Percentiles rank a stretch among this genome's conserved stretches.
Evolutionary conservation across 768 basidiomycete species (phyloP).

Genomic region (Trametes meyenii): DNA sequence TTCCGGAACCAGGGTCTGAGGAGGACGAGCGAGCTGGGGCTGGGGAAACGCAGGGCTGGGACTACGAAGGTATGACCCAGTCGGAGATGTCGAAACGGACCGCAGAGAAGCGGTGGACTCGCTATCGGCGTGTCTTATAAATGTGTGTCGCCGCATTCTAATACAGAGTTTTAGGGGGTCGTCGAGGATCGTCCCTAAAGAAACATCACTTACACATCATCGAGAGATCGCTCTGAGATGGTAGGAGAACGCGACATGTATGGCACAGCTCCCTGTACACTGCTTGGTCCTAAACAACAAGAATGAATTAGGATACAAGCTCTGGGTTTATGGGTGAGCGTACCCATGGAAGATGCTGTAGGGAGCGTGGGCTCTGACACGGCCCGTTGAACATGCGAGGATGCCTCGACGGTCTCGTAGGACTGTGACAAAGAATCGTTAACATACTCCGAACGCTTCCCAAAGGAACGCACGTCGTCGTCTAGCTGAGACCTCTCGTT

Average conservation of each 20-base stretch:
- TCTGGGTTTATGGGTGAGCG: background rate
- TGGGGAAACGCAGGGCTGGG: background rate
- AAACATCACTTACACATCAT: slow-evolving; percentile 8
- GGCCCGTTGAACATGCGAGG: slow-evolving; percentile 16
- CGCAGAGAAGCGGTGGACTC: slow-evolving; percentile 17
- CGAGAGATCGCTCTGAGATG: slow-evolving; percentile 12
- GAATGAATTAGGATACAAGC: background rate
- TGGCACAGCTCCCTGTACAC: background rate
- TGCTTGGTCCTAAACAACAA: background rate
- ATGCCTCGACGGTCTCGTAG: slow-evolving; percentile 19
- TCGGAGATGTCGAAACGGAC: slow-evolving; percentile 3
- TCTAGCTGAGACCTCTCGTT: slow-evolving; percentile 6
- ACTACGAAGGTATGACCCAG: background rate
- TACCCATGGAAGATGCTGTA: slow-evolving; percentile 16
- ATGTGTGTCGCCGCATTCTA: background rate
- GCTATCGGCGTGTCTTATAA: slow-evolving; percentile 11
- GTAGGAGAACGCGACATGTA: slow-evolving; percentile 16
- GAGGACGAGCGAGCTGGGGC: background rate
- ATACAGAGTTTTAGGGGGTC: background rate
- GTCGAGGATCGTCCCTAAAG: background rate
- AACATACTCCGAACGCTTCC: too few species aligned
- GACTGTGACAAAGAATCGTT: background rate
- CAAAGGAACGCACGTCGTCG: background rate
- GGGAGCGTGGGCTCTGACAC: slow-evolving; percentile 22
- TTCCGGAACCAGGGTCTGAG: background rate